phyloP scores from a whole-genome alignment of 1,284 basidiomycete species.

The Xerocomus minutiporus region DNA sequence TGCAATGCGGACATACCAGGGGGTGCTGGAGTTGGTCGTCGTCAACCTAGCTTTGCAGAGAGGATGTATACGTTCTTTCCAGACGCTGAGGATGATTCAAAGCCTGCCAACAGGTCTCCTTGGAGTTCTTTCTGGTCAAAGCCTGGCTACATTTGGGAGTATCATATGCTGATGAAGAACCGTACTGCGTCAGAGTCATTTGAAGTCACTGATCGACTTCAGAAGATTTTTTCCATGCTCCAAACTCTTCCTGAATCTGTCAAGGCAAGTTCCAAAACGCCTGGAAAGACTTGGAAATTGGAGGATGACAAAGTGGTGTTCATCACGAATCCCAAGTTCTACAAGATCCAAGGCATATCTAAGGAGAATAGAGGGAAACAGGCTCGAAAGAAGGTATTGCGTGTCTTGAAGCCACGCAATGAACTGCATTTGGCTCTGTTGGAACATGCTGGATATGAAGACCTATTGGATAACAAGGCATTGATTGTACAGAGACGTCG shows the following conservation, averaged over 20 bases:
- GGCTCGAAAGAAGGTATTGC: not conserved
- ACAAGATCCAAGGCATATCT: not conserved
- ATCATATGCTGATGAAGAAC: not conserved
- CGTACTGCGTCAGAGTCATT: not conserved
- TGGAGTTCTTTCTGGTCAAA: not conserved
- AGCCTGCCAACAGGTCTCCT: not conserved
- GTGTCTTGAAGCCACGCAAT: not conserved
- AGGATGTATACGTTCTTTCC: not conserved
- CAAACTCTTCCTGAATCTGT: not conserved
- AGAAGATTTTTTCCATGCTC: not conserved
- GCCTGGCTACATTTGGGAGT: not conserved
- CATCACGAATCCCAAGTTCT: not conserved
- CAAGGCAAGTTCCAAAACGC: not conserved
- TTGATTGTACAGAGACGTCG: not conserved
- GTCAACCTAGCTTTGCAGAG: not conserved
- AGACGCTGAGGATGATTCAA: not conserved
- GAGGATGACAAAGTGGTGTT: not conserved
- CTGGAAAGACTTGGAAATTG: not conserved
- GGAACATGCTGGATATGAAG: not conserved
- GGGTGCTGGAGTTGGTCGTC: not conserved
- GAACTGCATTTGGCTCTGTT: not conserved
- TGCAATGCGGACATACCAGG: constrained; percentile 1
- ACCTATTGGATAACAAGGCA: not conserved
- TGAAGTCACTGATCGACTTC: not conserved
- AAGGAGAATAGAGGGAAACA: not conserved